Percentiles rank a stretch among this genome's conserved stretches.
These are phyloP conservation scores for Aquilaria agallochum DNA, from an alignment of 441 rosid genomes.

Conservation along the genomic window DNA sequence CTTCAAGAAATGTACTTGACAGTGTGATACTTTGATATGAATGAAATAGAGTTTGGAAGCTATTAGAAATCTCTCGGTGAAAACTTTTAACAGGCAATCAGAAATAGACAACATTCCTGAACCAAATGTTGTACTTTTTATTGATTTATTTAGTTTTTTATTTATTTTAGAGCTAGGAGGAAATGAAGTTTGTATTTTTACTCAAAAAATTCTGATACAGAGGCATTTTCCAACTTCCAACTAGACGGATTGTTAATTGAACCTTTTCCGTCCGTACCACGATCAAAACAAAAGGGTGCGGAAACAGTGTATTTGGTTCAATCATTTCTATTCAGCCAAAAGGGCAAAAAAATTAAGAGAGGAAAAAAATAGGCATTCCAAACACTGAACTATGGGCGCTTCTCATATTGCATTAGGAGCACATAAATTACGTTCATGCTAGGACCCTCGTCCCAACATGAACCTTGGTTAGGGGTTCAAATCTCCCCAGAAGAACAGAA, in stretches of 20 bases:
- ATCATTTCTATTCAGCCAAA: not conserved
- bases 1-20: slow-evolving; percentile 9
- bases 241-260: no score
- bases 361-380: not conserved
- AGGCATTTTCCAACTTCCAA: no score
- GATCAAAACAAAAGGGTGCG: no score
- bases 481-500: slow-evolving; percentile 12
- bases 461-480: slow-evolving; percentile 27
- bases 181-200: no score
- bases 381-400: not conserved
- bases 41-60: not conserved
- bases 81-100: not conserved
- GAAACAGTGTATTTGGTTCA: no score
- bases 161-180: no score
- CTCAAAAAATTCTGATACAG: no score
- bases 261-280: no score
- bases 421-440: slow-evolving; percentile 28
- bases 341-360: not conserved
- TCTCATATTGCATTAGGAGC: slow-evolving; percentile 20
- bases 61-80: not conserved
- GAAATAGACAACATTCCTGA: no score
- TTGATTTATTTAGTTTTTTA: no score
- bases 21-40: not conserved
- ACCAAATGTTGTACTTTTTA: no score
- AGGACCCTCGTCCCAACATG: slow-evolving; percentile 56